These are phyloP conservation scores for Canariomyces notabilis DNA, from an alignment of 2,329 filamentous ascomycete species.

Conservation along the genomic window DNA sequence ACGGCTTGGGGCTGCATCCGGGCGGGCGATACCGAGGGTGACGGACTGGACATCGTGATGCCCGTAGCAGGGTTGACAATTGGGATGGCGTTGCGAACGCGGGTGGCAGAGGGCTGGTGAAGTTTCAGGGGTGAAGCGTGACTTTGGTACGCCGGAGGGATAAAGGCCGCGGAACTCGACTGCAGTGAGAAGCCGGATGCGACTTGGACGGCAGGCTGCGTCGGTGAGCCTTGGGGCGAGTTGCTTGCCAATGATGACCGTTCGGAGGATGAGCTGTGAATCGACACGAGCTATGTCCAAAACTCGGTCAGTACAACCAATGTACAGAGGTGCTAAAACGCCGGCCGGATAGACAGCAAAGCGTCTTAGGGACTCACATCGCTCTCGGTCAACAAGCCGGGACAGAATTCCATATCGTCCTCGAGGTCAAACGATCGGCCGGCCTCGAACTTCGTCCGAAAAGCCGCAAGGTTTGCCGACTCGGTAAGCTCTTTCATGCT, in stretches of 20 bases:
- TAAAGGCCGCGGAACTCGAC: slow-evolving; percentile 61
- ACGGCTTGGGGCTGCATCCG: slow-evolving; percentile 54
- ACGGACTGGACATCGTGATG: slow-evolving; percentile 81
- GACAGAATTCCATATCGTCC: slow-evolving; percentile 94
- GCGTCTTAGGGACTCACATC: slow-evolving; percentile 61
- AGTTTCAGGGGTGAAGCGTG: slow-evolving; percentile 69
- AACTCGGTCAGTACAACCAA: slow-evolving; percentile 20
- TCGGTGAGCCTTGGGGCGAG: slow-evolving; percentile 85
- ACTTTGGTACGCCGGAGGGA: slow-evolving; percentile 60
- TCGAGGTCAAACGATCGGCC: slow-evolving; percentile 92
- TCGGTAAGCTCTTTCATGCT: slow-evolving; percentile 84
- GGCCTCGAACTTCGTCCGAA: slow-evolving; percentile 84
- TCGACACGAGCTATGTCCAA: slow-evolving; percentile 74
- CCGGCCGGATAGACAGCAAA: not conserved
- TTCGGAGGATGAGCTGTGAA: slow-evolving; percentile 84
- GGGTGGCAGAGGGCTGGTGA: slow-evolving; percentile 84
- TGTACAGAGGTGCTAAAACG: not conserved
- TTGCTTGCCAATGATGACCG: slow-evolving; percentile 92
- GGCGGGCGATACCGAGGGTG: slow-evolving; percentile 61
- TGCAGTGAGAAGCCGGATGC: slow-evolving; percentile 72
- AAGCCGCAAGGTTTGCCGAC: slow-evolving; percentile 67
- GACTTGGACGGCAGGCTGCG: slow-evolving; percentile 78
- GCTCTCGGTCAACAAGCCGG: slow-evolving; percentile 83
- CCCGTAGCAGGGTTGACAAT: slow-evolving; percentile 96
- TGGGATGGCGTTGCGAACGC: slow-evolving; percentile 89